Evolutionary conservation across 2,329 filamentous ascomycete genomes (phyloP), one percentile per base, ranked within the genome.

Genomic region (Clarireedia monteithiana): DNA sequence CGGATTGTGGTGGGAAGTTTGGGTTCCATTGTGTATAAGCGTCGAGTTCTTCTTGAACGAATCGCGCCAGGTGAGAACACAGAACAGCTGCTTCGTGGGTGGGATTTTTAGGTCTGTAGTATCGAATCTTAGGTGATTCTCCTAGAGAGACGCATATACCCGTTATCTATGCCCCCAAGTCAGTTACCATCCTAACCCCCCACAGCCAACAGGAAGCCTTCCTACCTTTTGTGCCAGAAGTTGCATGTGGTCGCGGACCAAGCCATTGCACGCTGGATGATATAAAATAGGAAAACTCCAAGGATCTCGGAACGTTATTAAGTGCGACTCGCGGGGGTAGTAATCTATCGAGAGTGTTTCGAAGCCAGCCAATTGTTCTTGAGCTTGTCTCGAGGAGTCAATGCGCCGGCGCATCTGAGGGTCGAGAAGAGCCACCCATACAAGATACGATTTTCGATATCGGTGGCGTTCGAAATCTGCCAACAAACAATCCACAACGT

Each of bases 281-380:
- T 88, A 99, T 58, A 99, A 77, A 51, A 91, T 81, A 0, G 91
- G 91, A 67, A 99, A 99, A 73, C 92, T 97, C 85, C 88, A 96
- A 1, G 94, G 92, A 69, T 99, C 92, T 68, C 88, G 80, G 67
- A 99, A 96, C 0, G 90, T 95, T 64, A 96, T 78, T 42, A 99
- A 75, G 66, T 95, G 89, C 6, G 91, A 94, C 74, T 99, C 94
- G 67, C 90, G 83, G 5, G 94, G 91, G 68, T 84, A 92, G 71
- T 86, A 99, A 71, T 96, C 88, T 69, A 96, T 82, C 53, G 91
- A 89, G 55, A 97, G 76, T 4, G 91, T 89, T 58, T 86, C 84
- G 68, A 91, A 91, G 54, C 85, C 82, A n/a, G 82, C 84, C 59
- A 96, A 89, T 66, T 87, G 83, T 63, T 89, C 82, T 59, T 86